Conservation (phyloP, 345 rosid genomes). For the Corchorus olitorius region DNA sequence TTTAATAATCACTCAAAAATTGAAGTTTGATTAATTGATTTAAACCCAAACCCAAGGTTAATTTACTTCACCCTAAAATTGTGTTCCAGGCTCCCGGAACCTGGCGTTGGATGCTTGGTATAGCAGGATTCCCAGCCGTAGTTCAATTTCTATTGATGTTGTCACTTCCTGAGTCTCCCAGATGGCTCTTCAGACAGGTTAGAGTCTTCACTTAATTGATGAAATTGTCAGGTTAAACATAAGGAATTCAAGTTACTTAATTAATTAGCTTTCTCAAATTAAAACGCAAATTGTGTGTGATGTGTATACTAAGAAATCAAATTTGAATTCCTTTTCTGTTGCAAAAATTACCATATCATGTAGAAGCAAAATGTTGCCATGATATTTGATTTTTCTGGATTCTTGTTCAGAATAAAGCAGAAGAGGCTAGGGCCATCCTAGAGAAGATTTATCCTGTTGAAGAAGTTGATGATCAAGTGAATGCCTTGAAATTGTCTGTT, state of each 20-base stretch:
- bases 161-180: slow-evolving; percentile 82
- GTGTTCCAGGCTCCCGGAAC: slow-evolving; percentile 60
- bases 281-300: no score
- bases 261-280: no score
- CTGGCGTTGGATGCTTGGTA: slow-evolving; percentile 98
- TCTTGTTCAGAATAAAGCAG: slow-evolving; percentile 37
- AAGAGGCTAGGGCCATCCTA: slow-evolving; percentile 59
- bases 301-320: no score
- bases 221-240: neutral
- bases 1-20: neutral
- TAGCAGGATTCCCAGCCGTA: slow-evolving; percentile 62
- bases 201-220: neutral
- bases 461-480: slow-evolving; percentile 62
- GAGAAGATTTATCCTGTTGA: slow-evolving; percentile 64
- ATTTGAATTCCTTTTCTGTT: neutral
- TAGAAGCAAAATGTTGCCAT: neutral
- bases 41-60: neutral
- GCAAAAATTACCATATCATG: neutral
- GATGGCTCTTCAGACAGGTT: slow-evolving; percentile 76
- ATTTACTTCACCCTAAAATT: neutral
- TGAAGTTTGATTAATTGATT: neutral
- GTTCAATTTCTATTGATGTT: slow-evolving; percentile 72
- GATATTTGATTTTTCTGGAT: neutral
- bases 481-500: slow-evolving; percentile 47
- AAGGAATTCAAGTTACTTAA: no score